Evolutionary conservation across 306 rosid species (phyloP).

Genomic region (Nissolia schottii): DNA sequence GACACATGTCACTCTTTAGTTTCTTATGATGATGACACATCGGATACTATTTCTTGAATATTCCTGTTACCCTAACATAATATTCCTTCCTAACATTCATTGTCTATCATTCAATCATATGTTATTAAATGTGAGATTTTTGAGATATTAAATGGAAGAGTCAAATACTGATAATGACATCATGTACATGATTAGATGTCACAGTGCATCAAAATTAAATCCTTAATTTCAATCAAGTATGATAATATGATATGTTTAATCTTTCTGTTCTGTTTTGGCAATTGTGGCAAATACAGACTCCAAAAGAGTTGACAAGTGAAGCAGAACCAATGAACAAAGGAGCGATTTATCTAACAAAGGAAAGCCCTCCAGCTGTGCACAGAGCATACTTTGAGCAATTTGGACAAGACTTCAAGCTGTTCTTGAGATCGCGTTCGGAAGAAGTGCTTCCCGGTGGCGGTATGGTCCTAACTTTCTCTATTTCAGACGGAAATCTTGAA

Average conservation of each 20-base stretch:
- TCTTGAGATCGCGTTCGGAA: slow-evolving; percentile 32
- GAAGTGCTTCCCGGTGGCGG: slow-evolving; percentile 43
- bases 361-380: slow-evolving; percentile 32
- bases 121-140: no score
- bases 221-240: no score
- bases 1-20: no score
- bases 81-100: no score
- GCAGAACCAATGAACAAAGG: not conserved
- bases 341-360: slow-evolving; percentile 6
- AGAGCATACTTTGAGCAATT: slow-evolving; percentile 36
- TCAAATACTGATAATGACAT: no score
- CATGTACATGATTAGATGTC: no score
- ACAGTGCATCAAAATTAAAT: no score
- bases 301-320: not conserved
- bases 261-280: not conserved
- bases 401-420: slow-evolving; percentile 29
- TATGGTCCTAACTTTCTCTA: slow-evolving; percentile 23
- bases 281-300: not conserved
- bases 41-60: no score
- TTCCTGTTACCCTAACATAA: no score
- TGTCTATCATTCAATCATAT: no score
- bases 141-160: no score
- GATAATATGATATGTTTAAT: not conserved
- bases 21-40: no score
- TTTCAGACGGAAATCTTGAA: not conserved